Percentiles rank a stretch among this genome's conserved stretches.
These are phyloP conservation scores for Candida stauntonica DNA, from an alignment of 805 yeast genomes.

Conservation along the genomic window DNA sequence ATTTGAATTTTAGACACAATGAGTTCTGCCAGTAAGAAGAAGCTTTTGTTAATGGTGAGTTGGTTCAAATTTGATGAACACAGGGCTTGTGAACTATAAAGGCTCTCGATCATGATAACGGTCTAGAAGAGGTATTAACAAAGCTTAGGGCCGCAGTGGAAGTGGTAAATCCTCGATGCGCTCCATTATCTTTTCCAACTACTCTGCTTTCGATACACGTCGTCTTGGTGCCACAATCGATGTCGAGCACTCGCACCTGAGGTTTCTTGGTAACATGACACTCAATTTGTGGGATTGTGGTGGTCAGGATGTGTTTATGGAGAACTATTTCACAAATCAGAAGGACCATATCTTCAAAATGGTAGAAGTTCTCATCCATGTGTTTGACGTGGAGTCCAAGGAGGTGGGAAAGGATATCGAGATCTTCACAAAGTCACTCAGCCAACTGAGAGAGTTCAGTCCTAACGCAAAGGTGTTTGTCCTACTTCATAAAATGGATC, in stretches of 20 bases:
- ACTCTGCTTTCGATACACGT: slow-evolving; percentile 94
- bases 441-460: slow-evolving; percentile 74
- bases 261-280: slow-evolving; percentile 94
- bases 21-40: slow-evolving; percentile 45
- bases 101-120: no score
- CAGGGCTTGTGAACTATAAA: no score
- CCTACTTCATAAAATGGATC: slow-evolving; percentile 91
- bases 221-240: slow-evolving; percentile 96
- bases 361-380: slow-evolving; percentile 94
- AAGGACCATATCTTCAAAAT: slow-evolving; percentile 90
- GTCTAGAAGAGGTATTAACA: no score
- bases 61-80: no score
- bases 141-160: slow-evolving; percentile 97
- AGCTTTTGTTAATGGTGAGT: slow-evolving; percentile 54
- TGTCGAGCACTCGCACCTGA: slow-evolving; percentile 93
- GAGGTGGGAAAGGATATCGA: slow-evolving; percentile 91
- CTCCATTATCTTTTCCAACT: slow-evolving; percentile 90
- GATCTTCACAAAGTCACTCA: slow-evolving; percentile 78
- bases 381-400: slow-evolving; percentile 91
- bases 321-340: slow-evolving; percentile 83
- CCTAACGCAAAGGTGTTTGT: slow-evolving; percentile 92
- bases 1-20: no score
- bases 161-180: slow-evolving; percentile 98
- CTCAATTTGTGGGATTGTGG: slow-evolving; percentile 98
- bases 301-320: slow-evolving; percentile 96